Evolutionary conservation across 129 eudicot species (phyloP), one percentile per base, ranked within the genome.

Genomic region (Flaveria robusta): DNA sequence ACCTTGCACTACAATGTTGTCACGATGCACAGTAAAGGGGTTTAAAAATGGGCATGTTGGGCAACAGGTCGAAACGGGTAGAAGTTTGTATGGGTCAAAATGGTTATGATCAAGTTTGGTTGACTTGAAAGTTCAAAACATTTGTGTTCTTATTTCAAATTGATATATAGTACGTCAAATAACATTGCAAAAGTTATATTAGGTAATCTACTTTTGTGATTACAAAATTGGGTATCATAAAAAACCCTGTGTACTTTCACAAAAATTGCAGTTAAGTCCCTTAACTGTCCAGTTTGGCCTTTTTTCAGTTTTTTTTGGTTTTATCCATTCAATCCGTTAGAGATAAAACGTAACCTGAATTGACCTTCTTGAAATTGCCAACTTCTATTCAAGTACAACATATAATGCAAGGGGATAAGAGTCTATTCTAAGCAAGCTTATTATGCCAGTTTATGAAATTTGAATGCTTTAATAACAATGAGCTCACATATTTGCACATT

Each of bases 401-500:
- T 52, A 23, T 52, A 52, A 52, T 20, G 0, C 24, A 55, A 46
- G 58, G 58, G 18, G 42, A 29, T 11, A 34, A 3, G 12, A 12
- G 2, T 27, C 23, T 62, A 1, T 14, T 54, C 39, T n/a, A 20
- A 52, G 8, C 7, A 12, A 16, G 31, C 18, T n/a, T 13, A 2
- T 68, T 58, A 23, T 5, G n/a, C n/a, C n/a, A n/a, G 31, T 72
- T 15, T 79, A 26, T 56, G 58, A 7, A 54, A 26, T 58, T 31
- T 31, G 7, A 31, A 31, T 31, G 45, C 71, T 41, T 34, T 16
- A 24, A 42, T 24, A 11, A 16, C 24, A 20, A 51, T 13, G 16
- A n/a, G 18, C 31, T 80, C 50, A 66, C 75, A 73, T 74, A 46
- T 24, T 29, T 2, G 9, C 31, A 63, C 23, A 19, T 47, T 3